A percentile compares a stretch with the other conserved stretches of the same genome.
Conservation (phyloP, 176 grass and related monocot species). For the Oryza glumipatula region DNA sequence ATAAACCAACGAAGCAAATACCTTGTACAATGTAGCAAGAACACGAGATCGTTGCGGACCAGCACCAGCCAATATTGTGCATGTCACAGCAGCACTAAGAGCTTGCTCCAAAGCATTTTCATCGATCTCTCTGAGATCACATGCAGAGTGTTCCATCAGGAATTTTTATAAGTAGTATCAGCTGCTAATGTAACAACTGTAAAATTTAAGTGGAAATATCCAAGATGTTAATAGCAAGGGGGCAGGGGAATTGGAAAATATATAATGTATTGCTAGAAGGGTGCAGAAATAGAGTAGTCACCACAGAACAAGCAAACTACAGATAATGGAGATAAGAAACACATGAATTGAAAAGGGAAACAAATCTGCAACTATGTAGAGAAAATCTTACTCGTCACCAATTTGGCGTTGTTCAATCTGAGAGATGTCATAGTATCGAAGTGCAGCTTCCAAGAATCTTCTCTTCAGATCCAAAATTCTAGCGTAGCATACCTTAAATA, state of each 20-base stretch:
- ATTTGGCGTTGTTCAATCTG: constrained; percentile 96
- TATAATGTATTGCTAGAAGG: not conserved
- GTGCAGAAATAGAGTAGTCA: constrained; percentile 2
- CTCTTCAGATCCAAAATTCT: constrained; percentile 97
- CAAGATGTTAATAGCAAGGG: not conserved
- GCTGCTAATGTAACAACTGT: not conserved
- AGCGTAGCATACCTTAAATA: constrained; percentile 91
- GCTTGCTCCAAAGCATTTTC: constrained; percentile 98
- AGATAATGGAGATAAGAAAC: not conserved
- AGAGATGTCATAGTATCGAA: constrained; percentile 96
- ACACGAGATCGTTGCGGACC: constrained; percentile 95
- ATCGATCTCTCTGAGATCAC: constrained; percentile 81
- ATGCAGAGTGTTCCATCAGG: constrained; percentile 26
- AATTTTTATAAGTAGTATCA: not conserved
- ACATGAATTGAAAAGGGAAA: not conserved
- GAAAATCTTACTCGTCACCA: constrained; percentile 88
- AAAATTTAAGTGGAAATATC: not conserved
- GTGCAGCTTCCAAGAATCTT: constrained; percentile 95
- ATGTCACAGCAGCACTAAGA: constrained; percentile 94
- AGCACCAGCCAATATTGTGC: constrained; percentile 98
- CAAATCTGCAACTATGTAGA: not conserved
- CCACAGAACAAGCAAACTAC: constrained; percentile 12
- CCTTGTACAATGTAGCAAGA: constrained; percentile 99
- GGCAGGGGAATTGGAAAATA: not conserved
- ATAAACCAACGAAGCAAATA: constrained; percentile 36